Percentiles rank a stretch among this genome's conserved stretches.
Evolutionary conservation across 2,329 filamentous ascomycete species (phyloP).

Genomic region (Verticillium isaacii): DNA sequence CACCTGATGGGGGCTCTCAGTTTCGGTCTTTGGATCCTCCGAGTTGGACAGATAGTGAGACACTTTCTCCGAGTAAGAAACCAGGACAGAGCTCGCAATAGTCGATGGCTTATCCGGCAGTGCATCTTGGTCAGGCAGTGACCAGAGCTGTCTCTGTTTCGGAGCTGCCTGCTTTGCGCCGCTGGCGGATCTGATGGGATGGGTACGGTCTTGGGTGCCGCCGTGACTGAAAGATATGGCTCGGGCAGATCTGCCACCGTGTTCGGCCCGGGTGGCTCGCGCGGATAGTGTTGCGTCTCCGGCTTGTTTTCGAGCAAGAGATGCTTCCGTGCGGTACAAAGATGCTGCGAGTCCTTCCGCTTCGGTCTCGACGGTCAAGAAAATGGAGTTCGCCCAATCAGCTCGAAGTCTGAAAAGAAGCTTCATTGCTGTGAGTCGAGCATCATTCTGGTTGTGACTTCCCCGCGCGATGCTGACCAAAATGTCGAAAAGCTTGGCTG

Average conservation of each 20-base stretch:
- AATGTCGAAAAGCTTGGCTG: constrained; percentile 55
- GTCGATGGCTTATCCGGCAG: constrained; percentile 43
- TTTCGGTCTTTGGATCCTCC: constrained; percentile 12
- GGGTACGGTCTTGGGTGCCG: constrained; percentile 35
- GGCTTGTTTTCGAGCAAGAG: constrained; percentile 43
- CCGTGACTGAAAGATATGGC: constrained; percentile 48
- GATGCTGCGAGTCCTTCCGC: constrained; percentile 67
- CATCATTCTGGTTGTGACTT: constrained; percentile 58
- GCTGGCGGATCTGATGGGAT: constrained; percentile 36
- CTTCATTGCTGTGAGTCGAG: constrained; percentile 70
- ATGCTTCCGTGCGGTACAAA: constrained; percentile 60
- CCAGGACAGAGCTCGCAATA: constrained; percentile 46
- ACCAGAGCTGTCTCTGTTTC: constrained; percentile 52
- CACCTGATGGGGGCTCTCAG: constrained; percentile 20
- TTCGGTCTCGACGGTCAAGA: constrained; percentile 65
- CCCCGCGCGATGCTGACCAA: constrained; percentile 61
- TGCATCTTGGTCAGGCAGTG: constrained; percentile 50
- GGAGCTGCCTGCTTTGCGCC: constrained; percentile 24
- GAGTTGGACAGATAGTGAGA: constrained; percentile 8
- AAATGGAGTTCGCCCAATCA: constrained; percentile 74
- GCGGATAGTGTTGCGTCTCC: constrained; percentile 45
- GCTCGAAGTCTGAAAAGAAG: constrained; percentile 78
- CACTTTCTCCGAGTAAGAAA: constrained; percentile 28
- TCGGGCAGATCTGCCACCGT: constrained; percentile 36
- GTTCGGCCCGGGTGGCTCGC: constrained; percentile 40